phyloP scores from a whole-genome alignment of 2,329 filamentous ascomycete genomes.

The Aspergillus sp. region DNA sequence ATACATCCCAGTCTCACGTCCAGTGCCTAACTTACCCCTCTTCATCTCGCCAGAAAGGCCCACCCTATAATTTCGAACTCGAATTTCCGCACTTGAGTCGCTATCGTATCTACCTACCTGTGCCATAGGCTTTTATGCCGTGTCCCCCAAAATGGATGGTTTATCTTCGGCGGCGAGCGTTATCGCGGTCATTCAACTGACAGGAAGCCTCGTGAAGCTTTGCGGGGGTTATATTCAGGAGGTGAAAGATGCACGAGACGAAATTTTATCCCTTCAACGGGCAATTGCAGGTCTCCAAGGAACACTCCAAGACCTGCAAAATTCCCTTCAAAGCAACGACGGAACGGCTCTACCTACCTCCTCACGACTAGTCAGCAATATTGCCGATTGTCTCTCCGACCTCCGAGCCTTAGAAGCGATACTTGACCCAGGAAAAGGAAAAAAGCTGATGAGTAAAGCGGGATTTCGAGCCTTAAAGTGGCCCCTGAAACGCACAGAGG shows the following conservation, averaged over 20 bases:
- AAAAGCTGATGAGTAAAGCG: slow-evolving; percentile 12
- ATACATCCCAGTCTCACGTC: slow-evolving; percentile 1
- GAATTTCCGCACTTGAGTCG: slow-evolving; percentile 3
- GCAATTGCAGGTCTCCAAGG: slow-evolving; percentile 5
- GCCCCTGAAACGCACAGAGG: slow-evolving; percentile 18
- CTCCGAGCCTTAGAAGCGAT: slow-evolving; percentile 6
- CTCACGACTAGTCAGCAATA: background rate
- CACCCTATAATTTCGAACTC: slow-evolving; percentile 3
- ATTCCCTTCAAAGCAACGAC: slow-evolving; percentile 6
- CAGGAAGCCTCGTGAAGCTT: slow-evolving; percentile 11
- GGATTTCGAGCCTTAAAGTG: slow-evolving; percentile 21
- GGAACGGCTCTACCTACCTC: slow-evolving; percentile 1
- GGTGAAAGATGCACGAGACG: slow-evolving; percentile 14
- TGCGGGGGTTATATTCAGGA: slow-evolving; percentile 14
- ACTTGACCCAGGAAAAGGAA: slow-evolving; percentile 8
- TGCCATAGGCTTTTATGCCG: slow-evolving; percentile 4
- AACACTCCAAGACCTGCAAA: slow-evolving; percentile 8
- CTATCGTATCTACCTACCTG: slow-evolving; percentile 4
- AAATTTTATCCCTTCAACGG: slow-evolving; percentile 12
- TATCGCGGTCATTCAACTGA: slow-evolving; percentile 15
- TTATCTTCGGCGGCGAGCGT: slow-evolving; percentile 13
- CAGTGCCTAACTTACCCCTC: slow-evolving; percentile 4
- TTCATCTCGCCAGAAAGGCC: slow-evolving; percentile 6
- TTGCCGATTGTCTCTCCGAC: slow-evolving; percentile 4
- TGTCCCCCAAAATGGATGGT: slow-evolving; percentile 4